These are phyloP conservation scores for Mycothermus thermophilus DNA, from an alignment of 495 filamentous ascomycete species.

Conservation along the genomic window DNA sequence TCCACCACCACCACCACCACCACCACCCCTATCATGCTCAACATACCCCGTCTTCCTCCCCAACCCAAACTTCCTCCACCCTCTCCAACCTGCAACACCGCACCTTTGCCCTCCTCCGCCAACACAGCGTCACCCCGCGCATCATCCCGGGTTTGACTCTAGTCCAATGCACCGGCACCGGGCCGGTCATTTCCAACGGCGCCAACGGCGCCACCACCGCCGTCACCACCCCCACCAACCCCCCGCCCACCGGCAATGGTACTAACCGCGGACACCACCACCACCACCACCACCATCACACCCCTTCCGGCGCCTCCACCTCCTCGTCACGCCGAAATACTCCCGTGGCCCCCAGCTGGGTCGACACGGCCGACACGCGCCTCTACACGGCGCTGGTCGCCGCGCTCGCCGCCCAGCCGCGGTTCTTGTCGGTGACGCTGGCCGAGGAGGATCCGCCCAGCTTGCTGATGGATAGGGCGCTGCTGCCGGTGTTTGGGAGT, in stretches of 20 bases:
- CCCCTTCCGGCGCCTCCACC: background rate
- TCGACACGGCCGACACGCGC: constrained; percentile 41
- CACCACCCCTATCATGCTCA: constrained; percentile 33
- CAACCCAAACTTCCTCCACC: constrained; percentile 64
- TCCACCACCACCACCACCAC: constrained; percentile 27
- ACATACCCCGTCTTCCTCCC: constrained; percentile 30
- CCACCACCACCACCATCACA: constrained; percentile 10
- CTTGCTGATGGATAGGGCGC: constrained; percentile 61
- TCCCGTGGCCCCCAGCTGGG: constrained; percentile 21
- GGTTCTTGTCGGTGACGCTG: constrained; percentile 75
- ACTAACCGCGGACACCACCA: too few species aligned
- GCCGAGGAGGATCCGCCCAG: constrained; percentile 75
- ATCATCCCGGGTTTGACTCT: constrained; percentile 57
- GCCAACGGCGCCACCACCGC: background rate
- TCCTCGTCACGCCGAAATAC: background rate
- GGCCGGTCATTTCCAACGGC: too few species aligned
- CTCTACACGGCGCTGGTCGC: constrained; percentile 55
- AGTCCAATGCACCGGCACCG: constrained; percentile 62
- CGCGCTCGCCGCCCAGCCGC: constrained; percentile 56
- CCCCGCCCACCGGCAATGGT: background rate
- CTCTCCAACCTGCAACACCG: constrained; percentile 64
- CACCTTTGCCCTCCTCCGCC: constrained; percentile 65
- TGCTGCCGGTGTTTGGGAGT: constrained; percentile 48
- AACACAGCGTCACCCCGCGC: constrained; percentile 56
- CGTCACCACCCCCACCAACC: background rate